Percentiles rank a stretch among this genome's conserved stretches.
Evolutionary conservation across 441 rosid species (phyloP).

Genomic region (Aquilaria agallochum): DNA sequence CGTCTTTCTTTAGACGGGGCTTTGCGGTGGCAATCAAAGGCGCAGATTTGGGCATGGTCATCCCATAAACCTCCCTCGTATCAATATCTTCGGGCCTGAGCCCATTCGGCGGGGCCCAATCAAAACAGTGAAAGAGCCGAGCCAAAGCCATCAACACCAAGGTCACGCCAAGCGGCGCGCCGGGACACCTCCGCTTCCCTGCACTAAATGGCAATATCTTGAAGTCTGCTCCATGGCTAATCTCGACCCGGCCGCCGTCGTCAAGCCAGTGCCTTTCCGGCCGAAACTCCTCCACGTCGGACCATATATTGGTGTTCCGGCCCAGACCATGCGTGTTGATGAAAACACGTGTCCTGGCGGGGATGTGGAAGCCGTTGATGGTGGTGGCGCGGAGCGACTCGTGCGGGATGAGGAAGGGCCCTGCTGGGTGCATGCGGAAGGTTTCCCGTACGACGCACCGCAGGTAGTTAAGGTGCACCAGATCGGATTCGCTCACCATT

Average conservation of each 20-base stretch:
- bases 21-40: conserved; percentile 56
- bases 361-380: conserved; percentile 66
- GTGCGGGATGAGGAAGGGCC: conserved; percentile 87
- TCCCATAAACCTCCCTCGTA: conserved; percentile 70
- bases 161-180: conserved; percentile 85
- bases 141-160: conserved; percentile 85
- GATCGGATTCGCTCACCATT: conserved; percentile 67
- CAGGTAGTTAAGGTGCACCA: conserved; percentile 59
- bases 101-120: conserved; percentile 59
- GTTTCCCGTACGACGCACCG: conserved; percentile 94
- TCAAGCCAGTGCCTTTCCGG: conserved; percentile 75
- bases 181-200: conserved; percentile 89
- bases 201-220: conserved; percentile 88
- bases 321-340: conserved; percentile 90
- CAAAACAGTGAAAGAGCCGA: conserved; percentile 77
- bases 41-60: conserved; percentile 93
- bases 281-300: conserved; percentile 56
- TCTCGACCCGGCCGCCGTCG: conserved; percentile 72
- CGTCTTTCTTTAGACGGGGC: conserved; percentile 51
- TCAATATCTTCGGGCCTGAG: conserved; percentile 46
- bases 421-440: conserved; percentile 93
- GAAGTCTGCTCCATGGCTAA: conserved; percentile 85
- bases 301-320: conserved; percentile 68
- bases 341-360: conserved; percentile 81
- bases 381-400: conserved; percentile 68